A percentile compares a stretch with the other conserved stretches of the same genome.
phyloP scores from a whole-genome alignment of 2,329 filamentous ascomycete genomes.

The Ophiocordyceps australis region DNA sequence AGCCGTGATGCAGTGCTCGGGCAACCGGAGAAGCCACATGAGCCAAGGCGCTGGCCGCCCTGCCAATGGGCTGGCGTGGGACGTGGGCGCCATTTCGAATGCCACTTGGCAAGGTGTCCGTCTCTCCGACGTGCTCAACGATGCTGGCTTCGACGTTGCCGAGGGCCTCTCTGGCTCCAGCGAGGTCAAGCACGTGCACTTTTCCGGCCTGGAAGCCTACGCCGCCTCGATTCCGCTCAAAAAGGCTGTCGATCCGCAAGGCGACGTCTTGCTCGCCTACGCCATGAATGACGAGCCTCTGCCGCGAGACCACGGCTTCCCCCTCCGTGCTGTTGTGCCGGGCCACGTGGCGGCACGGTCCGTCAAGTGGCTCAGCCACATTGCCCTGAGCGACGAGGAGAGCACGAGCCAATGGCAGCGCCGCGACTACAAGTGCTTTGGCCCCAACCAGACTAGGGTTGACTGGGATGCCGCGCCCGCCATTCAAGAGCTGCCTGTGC shows the following conservation, averaged over 20 bases:
- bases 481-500: slow-evolving; percentile 52
- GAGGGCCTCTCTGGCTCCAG: slow-evolving; percentile 16
- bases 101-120: slow-evolving; percentile 39
- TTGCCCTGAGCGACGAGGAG: slow-evolving; percentile 48
- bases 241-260: slow-evolving; percentile 37
- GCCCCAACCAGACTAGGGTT: slow-evolving; percentile 39
- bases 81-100: slow-evolving; percentile 39
- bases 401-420: slow-evolving; percentile 47
- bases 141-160: slow-evolving; percentile 30
- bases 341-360: slow-evolving; percentile 49
- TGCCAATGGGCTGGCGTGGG: slow-evolving; percentile 42
- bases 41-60: slow-evolving; percentile 21
- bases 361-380: slow-evolving; percentile 51
- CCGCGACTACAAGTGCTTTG: slow-evolving; percentile 51
- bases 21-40: slow-evolving; percentile 42
- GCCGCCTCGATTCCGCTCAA: slow-evolving; percentile 41
- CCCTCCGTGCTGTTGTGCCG: slow-evolving; percentile 41
- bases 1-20: slow-evolving; percentile 40
- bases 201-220: slow-evolving; percentile 41
- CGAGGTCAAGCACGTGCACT: slow-evolving; percentile 32
- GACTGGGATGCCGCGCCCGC: slow-evolving; percentile 44
- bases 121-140: slow-evolving; percentile 34
- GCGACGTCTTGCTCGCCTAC: slow-evolving; percentile 48
- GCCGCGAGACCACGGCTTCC: slow-evolving; percentile 48
- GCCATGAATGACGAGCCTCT: slow-evolving; percentile 48